Evolutionary conservation across 257 asterid species (phyloP).

Genomic region (Buddleja alternifolia): DNA sequence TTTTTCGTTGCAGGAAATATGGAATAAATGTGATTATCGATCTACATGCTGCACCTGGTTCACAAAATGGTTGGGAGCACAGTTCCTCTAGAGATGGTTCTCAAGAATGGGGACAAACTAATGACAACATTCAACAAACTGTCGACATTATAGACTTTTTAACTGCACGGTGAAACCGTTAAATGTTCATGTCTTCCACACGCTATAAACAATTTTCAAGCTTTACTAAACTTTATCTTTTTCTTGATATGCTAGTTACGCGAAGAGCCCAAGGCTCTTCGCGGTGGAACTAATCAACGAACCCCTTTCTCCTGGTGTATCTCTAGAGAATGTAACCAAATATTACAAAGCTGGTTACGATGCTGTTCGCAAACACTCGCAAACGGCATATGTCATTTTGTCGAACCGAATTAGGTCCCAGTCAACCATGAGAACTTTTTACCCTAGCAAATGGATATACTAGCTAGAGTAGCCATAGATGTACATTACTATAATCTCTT

Average conservation of each 20-base stretch:
- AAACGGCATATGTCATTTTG: constrained; percentile 54
- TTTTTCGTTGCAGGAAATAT: constrained; percentile 53
- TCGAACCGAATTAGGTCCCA: constrained; percentile 58
- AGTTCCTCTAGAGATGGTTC: constrained; percentile 69
- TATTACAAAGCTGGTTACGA: constrained; percentile 55
- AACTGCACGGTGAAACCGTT: constrained; percentile 53
- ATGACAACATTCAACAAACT: constrained; percentile 58
- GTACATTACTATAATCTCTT: constrained; percentile 72
- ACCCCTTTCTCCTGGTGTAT: constrained; percentile 62
- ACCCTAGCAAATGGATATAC: constrained; percentile 45
- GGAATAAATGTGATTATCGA: constrained; percentile 64
- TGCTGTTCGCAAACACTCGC: constrained; percentile 55
- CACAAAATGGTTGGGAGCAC: constrained; percentile 77
- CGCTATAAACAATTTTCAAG: no score
- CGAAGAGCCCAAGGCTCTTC: constrained; percentile 53
- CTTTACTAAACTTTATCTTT: no score
- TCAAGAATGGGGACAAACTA: constrained; percentile 70
- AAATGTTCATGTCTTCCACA: no score
- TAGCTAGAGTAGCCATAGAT: constrained; percentile 53
- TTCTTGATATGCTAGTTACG: no score
- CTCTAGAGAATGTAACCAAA: constrained; percentile 39
- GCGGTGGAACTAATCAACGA: constrained; percentile 74
- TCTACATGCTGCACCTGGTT: constrained; percentile 81
- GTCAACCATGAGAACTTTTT: constrained; percentile 48
- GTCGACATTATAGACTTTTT: constrained; percentile 52